Evolutionary conservation across 306 rosid species (phyloP).

Genomic region (Citrullus mucosospermus): DNA sequence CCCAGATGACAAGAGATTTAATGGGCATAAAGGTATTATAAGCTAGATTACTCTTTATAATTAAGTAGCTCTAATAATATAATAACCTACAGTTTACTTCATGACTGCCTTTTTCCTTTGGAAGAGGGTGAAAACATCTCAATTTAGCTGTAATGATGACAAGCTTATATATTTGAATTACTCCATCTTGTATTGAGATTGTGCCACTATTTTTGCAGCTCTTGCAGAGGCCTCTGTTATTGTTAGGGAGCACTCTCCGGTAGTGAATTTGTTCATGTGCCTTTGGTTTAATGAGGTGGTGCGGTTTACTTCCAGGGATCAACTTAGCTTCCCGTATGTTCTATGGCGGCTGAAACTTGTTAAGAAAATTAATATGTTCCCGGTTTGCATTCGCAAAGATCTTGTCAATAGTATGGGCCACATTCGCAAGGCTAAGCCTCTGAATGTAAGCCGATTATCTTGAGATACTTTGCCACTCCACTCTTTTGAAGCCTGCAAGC

Average conservation of each 20-base stretch:
- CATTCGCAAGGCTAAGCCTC: constrained; percentile 78
- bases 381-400: constrained; percentile 95
- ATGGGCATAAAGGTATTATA: constrained; percentile 73
- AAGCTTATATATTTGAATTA: not conserved
- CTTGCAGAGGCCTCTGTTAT: constrained; percentile 84
- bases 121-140: not conserved
- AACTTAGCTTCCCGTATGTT: constrained; percentile 90
- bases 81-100: not conserved
- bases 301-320: constrained; percentile 89
- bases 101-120: not conserved
- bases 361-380: constrained; percentile 55
- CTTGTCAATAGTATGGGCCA: constrained; percentile 98
- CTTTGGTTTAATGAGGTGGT: constrained; percentile 93
- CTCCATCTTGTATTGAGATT: not conserved
- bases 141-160: not conserved
- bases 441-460: constrained; percentile 29
- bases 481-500: not conserved
- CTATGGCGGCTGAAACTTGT: constrained; percentile 68
- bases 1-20: constrained; percentile 72
- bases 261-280: constrained; percentile 69
- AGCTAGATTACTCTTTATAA: not conserved
- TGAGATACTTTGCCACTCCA: not conserved
- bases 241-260: constrained; percentile 58
- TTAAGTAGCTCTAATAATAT: too few relatives aligned
- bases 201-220: constrained; percentile 36